Evolutionary conservation across 371 early-diverging fungal genomes (phyloP), one percentile per base, ranked within the genome.

Genomic region (Mortierella sp.): DNA sequence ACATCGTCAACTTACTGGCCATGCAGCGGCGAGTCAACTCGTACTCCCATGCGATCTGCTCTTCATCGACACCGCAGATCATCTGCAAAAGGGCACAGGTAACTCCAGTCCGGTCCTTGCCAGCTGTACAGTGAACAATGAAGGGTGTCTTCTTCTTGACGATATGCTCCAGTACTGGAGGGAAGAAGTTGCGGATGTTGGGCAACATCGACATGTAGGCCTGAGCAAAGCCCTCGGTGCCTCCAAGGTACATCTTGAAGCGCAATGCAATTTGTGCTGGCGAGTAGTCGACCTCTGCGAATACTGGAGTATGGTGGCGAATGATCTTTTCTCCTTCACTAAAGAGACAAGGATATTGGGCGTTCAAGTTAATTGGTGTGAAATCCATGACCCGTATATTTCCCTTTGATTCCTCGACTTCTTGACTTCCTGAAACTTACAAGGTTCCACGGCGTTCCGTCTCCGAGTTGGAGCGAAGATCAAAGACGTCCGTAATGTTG

Each of bases 41-140:
- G 83, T 97, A 97, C 82, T 97, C 97, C 71, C 89, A 90, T 4
- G 95, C 93, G 82, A 97, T 95, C 76, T 92, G 84, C 56, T 93
- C 93, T 48, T 94, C 94, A 74, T 93, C 91, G 1, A 97, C 96
- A 16, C 93, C 96, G 71, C 94, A 91, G 16, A 95, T 88, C 43
- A 92, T 91, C 54, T 95, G 89, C 48, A 97, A 76, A 70, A 97
- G 81, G 87, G 95, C 95, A 35, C 91, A 90, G 58, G 94, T 91
- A 44, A 97, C 89, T 24, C 97, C 97, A 1, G 97, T 97, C 63
- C 97, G 91, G 80, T 97, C 97, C 88, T 97, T 97, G 70, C 97
- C 97, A 43, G 96, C 96, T 18, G 96, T 95, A 88, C 97, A 97
- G 82, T 97, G 97, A 48, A 97, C 93, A 77, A 96, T 89, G 12